phyloP scores from a whole-genome alignment of 176 grass and related monocot species.

The Triticum turgidum region DNA sequence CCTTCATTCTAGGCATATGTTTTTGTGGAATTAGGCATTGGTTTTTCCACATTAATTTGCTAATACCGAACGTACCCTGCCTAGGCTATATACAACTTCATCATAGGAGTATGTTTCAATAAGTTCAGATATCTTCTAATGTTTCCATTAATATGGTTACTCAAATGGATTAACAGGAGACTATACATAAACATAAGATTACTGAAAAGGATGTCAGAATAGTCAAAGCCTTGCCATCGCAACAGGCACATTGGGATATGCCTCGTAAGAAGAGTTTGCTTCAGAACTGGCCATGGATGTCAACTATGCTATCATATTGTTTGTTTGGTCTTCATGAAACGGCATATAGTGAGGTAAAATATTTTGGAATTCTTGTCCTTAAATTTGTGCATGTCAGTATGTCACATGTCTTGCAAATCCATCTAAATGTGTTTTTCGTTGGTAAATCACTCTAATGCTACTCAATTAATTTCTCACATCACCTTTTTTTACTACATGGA shows the following conservation, averaged over 20 bases:
- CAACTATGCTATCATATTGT: constrained; percentile 60
- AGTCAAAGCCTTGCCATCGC: constrained; percentile 27
- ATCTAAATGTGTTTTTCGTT: not conserved
- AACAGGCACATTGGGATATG: constrained; percentile 11
- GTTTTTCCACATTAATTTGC: not conserved
- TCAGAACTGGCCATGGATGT: constrained; percentile 73
- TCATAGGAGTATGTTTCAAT: not conserved
- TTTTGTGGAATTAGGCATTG: not conserved
- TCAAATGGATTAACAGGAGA: constrained; percentile 48
- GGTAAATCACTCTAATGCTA: not conserved
- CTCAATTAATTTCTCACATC: not conserved
- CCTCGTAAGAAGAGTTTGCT: constrained; percentile 48
- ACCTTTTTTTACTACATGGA: not conserved
- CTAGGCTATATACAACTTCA: not conserved
- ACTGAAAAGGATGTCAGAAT: constrained; percentile 8
- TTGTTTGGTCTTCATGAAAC: constrained; percentile 73
- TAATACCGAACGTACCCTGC: not conserved
- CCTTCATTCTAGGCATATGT: not conserved
- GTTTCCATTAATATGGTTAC: not conserved
- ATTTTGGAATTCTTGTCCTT: not conserved
- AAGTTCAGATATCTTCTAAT: not conserved
- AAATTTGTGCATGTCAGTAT: not conserved
- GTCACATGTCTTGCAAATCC: not conserved
- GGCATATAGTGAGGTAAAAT: constrained; percentile 76
- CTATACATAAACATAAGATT: constrained; percentile 65